Evolutionary conservation across 352 stramenopile species (phyloP).

Genomic region (Globisporangium cederbergense): DNA sequence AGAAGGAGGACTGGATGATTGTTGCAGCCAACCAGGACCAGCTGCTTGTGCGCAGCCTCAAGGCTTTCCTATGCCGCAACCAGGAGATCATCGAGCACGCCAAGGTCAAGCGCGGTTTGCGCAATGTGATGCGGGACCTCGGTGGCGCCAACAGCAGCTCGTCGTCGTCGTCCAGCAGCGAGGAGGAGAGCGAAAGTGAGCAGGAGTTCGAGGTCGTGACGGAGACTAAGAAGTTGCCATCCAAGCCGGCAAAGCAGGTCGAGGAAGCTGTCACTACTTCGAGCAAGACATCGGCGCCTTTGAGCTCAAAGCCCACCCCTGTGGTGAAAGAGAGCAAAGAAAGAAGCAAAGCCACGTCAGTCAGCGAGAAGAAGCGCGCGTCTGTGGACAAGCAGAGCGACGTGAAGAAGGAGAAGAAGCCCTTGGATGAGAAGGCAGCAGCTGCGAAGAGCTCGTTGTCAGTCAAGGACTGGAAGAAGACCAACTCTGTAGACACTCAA

Average conservation of each 20-base stretch:
- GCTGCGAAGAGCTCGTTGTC: not conserved
- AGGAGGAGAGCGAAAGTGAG: constrained; percentile 13
- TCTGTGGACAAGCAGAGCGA: not conserved
- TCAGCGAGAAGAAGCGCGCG: constrained; percentile 10
- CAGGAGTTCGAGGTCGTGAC: constrained; percentile 15
- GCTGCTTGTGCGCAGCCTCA: constrained; percentile 61
- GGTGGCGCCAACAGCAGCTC: constrained; percentile 26
- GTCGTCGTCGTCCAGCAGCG: constrained; percentile 23
- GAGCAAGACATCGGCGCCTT: not conserved
- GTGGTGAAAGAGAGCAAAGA: constrained; percentile 1
- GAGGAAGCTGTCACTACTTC: not conserved
- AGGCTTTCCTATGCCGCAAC: constrained; percentile 64
- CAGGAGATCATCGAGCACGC: constrained; percentile 42
- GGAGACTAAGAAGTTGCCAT: not conserved
- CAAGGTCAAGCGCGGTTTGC: constrained; percentile 42
- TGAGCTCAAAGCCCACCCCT: not conserved
- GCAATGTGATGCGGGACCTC: constrained; percentile 42
- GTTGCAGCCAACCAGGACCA: constrained; percentile 72
- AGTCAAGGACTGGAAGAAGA: constrained; percentile 11
- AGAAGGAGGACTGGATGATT: constrained; percentile 76
- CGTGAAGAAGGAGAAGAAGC: constrained; percentile 2
- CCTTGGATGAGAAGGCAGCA: constrained; percentile 1
- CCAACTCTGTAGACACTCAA: not conserved
- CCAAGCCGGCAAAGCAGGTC: not conserved
- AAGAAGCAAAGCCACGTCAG: not conserved